These are phyloP conservation scores for Cystoisospora suis DNA, from an alignment of 169 alveolate genomes.

Conservation along the genomic window DNA sequence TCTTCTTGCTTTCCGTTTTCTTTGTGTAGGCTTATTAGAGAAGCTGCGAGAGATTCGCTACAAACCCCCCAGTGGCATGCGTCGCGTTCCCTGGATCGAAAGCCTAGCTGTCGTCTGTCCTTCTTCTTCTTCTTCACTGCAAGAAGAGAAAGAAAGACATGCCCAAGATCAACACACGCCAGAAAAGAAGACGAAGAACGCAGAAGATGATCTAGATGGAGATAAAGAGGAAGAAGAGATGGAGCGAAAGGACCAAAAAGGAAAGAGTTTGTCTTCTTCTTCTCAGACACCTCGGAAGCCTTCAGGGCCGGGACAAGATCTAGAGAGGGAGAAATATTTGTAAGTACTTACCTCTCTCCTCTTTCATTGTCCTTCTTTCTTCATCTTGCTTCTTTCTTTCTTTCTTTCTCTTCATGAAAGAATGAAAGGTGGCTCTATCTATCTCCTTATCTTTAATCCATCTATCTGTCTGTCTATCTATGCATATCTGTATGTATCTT, in stretches of 20 bases:
- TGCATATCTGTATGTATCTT: background rate
- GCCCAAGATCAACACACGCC: background rate
- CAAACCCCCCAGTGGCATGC: constrained; percentile 61
- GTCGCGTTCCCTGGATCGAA: constrained; percentile 61
- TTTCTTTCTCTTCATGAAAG: background rate
- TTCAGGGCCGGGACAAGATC: constrained; percentile 14
- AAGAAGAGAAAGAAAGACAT: background rate
- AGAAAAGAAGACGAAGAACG: background rate
- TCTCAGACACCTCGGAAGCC: no score
- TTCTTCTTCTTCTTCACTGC: background rate
- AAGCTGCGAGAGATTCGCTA: constrained; percentile 60
- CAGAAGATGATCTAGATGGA: background rate
- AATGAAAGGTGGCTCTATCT: background rate
- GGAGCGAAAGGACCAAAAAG: background rate
- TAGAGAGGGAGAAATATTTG: constrained; percentile 52
- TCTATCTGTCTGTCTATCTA: background rate
- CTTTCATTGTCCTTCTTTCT: no score
- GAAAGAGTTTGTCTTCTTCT: background rate
- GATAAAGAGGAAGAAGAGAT: background rate
- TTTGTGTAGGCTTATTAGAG: constrained; percentile 32
- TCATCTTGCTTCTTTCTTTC: background rate
- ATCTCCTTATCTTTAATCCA: background rate
- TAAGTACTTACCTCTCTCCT: background rate
- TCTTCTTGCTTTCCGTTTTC: background rate
- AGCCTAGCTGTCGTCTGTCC: constrained; percentile 54